Evolutionary conservation across 2,329 filamentous ascomycete species (phyloP).

Genomic region (Microascus cirrosus): DNA sequence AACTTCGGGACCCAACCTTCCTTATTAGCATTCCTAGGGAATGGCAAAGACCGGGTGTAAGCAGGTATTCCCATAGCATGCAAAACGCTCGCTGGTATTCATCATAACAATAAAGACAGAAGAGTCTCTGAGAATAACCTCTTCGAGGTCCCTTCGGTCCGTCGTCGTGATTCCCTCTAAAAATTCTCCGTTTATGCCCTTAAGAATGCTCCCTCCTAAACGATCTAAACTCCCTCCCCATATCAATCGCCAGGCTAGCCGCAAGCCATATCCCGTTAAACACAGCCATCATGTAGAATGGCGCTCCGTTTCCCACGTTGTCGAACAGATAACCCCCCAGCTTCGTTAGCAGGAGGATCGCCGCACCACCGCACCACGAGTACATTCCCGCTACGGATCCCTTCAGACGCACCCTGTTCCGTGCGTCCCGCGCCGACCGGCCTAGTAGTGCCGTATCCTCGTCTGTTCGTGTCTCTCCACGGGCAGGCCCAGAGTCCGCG

Average conservation of each 20-base stretch:
- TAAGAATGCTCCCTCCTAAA: neutral
- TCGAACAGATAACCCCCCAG: conserved; percentile 83
- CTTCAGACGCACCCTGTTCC: conserved; percentile 56
- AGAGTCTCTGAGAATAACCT: neutral
- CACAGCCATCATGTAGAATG: conserved; percentile 87
- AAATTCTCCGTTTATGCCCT: conserved; percentile 1
- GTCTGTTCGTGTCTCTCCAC: neutral
- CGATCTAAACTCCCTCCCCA: conserved; percentile 24
- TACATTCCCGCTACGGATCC: conserved; percentile 93
- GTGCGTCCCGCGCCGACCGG: conserved; percentile 12
- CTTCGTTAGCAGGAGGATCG: conserved; percentile 86
- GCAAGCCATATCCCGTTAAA: conserved; percentile 71
- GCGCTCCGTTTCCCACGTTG: conserved; percentile 57
- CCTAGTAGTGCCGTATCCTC: conserved; percentile 11
- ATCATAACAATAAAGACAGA: neutral
- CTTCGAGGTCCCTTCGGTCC: neutral
- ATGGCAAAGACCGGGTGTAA: too few relatives aligned
- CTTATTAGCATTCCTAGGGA: too few relatives aligned
- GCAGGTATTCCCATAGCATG: too few relatives aligned
- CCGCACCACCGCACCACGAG: conserved; percentile 78
- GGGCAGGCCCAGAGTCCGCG: conserved; percentile 23
- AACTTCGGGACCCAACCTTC: too few relatives aligned
- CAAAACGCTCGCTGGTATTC: neutral
- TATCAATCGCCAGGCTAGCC: conserved; percentile 39
- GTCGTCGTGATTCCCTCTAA: neutral